These are phyloP conservation scores for Beverwykella pulmonaria DNA, from an alignment of 495 filamentous ascomycete species.

Conservation along the genomic window DNA sequence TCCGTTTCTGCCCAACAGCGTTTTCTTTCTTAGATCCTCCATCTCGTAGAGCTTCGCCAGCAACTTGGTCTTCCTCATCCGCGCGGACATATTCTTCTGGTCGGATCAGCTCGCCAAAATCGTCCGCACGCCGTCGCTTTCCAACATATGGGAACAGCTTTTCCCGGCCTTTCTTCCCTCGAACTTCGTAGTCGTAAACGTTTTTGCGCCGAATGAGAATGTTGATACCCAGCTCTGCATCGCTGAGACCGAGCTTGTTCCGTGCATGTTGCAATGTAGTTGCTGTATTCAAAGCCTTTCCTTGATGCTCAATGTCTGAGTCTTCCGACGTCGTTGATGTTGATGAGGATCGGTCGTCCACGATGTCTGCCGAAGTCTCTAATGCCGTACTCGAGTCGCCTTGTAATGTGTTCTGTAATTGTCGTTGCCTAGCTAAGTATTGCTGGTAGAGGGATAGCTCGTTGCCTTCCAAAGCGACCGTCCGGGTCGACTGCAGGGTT, in stretches of 20 bases:
- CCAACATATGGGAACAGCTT: conserved; percentile 88
- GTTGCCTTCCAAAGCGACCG: conserved; percentile 67
- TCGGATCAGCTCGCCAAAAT: conserved; percentile 89
- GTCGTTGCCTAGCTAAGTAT: conserved; percentile 79
- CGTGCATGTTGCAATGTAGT: conserved; percentile 77
- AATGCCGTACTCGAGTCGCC: conserved; percentile 63
- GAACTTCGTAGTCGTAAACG: conserved; percentile 88
- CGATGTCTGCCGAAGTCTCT: conserved; percentile 72
- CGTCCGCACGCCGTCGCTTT: conserved; percentile 76
- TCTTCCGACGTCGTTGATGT: conserved; percentile 84
- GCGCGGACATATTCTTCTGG: conserved; percentile 93
- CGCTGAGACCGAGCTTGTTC: conserved; percentile 77
- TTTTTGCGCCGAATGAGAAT: conserved; percentile 85
- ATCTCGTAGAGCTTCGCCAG: conserved; percentile 59
- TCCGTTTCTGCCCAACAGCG: conserved; percentile 86
- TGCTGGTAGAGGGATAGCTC: conserved; percentile 85
- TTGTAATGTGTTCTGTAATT: conserved; percentile 75
- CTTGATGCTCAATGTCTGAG: conserved; percentile 87
- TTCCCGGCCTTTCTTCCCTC: conserved; percentile 94
- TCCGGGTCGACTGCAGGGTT: conserved; percentile 59
- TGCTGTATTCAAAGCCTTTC: conserved; percentile 85
- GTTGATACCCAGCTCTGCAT: conserved; percentile 88
- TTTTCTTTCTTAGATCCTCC: conserved; percentile 54
- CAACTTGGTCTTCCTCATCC: conserved; percentile 85
- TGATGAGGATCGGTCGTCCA: conserved; percentile 78